These are phyloP conservation scores for Cunninghamia lanceolata DNA, from an alignment of 75 land plant species.

Conservation along the genomic window DNA sequence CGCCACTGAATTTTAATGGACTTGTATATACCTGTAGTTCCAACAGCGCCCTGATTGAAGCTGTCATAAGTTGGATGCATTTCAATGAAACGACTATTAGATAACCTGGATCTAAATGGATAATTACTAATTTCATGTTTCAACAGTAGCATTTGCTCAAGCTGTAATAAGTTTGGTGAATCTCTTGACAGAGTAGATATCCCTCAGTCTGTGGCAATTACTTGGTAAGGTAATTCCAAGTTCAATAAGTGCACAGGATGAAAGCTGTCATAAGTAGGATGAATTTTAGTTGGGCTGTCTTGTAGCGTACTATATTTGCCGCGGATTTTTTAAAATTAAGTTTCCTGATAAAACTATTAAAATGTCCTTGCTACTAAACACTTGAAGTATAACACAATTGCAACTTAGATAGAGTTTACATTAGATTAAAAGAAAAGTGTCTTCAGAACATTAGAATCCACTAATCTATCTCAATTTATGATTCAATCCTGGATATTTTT, in stretches of 20 bases:
- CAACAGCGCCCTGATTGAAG: neutral
- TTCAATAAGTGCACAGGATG: neutral
- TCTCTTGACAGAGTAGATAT: neutral
- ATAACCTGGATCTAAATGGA: neutral
- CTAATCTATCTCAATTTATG: neutral
- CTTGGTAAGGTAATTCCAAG: neutral
- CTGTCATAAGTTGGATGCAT: neutral
- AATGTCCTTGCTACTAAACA: neutral
- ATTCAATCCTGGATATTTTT: neutral
- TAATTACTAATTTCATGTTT: neutral
- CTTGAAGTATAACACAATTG: neutral
- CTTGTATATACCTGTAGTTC: too few species aligned
- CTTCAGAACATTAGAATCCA: neutral
- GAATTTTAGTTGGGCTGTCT: neutral
- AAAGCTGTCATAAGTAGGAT: neutral
- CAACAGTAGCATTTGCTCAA: neutral
- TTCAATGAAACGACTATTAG: neutral
- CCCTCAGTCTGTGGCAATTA: neutral
- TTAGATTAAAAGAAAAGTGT: too few species aligned
- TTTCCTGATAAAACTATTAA: neutral
- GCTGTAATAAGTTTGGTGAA: neutral
- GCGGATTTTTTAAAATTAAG: neutral
- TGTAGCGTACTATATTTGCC: neutral
- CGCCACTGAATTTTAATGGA: neutral
- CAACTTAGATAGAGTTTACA: neutral